Conservation (phyloP, 768 basidiomycete species). For the Artomyces pyxidatus region DNA sequence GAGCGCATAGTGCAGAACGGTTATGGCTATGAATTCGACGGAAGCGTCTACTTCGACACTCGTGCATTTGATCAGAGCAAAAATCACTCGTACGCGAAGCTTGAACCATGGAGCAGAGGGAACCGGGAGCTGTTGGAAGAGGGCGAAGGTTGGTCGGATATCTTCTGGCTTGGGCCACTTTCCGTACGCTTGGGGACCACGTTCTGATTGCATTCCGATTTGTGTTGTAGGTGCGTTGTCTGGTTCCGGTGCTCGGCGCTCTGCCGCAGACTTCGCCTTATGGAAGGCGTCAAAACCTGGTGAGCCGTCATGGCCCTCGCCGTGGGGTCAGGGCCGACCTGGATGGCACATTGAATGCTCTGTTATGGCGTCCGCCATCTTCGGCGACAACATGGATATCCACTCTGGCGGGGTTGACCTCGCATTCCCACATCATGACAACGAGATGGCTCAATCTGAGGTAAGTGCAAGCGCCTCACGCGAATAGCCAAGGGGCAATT, state of each 20-base stretch:
- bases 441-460: slow-evolving; percentile 97
- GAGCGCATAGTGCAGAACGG: slow-evolving; percentile 81
- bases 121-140: slow-evolving; percentile 85
- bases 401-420: slow-evolving; percentile 97
- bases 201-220: neutral
- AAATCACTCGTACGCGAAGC: slow-evolving; percentile 83
- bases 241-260: slow-evolving; percentile 53
- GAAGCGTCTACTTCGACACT: slow-evolving; percentile 92
- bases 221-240: slow-evolving; percentile 44
- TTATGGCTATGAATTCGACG: slow-evolving; percentile 66
- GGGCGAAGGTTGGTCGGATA: slow-evolving; percentile 66
- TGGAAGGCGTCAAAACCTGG: slow-evolving; percentile 98
- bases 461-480: slow-evolving; percentile 28
- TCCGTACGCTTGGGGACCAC: neutral
- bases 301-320: slow-evolving; percentile 93
- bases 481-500: too few species aligned
- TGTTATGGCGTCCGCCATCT: slow-evolving; percentile 90
- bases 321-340: slow-evolving; percentile 93
- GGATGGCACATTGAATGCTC: slow-evolving; percentile 99
- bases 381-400: slow-evolving; percentile 92
- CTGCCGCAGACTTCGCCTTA: slow-evolving; percentile 90
- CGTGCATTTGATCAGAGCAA: slow-evolving; percentile 67
- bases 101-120: slow-evolving; percentile 94
- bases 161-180: neutral
- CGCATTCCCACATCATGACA: slow-evolving; percentile 99